phyloP scores from a whole-genome alignment of 2,329 filamentous ascomycete genomes.

The Sporothrix pallida region DNA sequence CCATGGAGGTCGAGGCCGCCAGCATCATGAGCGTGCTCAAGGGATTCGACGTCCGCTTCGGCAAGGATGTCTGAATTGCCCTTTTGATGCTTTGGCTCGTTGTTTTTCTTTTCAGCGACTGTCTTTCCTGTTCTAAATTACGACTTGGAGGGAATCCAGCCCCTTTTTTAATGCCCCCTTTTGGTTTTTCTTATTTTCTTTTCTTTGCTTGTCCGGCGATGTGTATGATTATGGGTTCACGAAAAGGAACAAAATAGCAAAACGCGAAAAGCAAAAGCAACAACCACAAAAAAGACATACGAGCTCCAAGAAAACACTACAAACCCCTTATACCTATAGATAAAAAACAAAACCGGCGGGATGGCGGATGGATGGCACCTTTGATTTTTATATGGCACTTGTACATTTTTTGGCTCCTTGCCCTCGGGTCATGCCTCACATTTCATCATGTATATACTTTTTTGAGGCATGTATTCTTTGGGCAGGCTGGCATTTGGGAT shows the following conservation, averaged over 20 bases:
- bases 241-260: not conserved
- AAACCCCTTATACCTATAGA: not conserved
- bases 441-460: not conserved
- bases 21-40: slow-evolving; percentile 87
- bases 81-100: not conserved
- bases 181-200: not conserved
- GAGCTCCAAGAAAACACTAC: not conserved
- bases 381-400: not conserved
- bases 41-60: slow-evolving; percentile 78
- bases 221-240: slow-evolving; percentile 10
- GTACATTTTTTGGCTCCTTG: not conserved
- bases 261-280: not conserved
- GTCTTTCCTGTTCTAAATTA: not conserved
- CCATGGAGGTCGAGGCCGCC: slow-evolving; percentile 80
- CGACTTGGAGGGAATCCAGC: not conserved
- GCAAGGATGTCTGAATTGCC: slow-evolving; percentile 42
- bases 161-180: not conserved
- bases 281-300: not conserved
- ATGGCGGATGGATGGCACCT: not conserved
- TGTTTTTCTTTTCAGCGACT: not conserved
- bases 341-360: not conserved
- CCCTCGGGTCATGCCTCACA: not conserved
- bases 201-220: not conserved
- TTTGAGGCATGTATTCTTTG: not conserved
- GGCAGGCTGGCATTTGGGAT: not conserved